A percentile compares a stretch with the other conserved stretches of the same genome.
These are phyloP conservation scores for Rhizopus microsporus DNA, from an alignment of 371 early-diverging fungal genomes.

Conservation along the genomic window DNA sequence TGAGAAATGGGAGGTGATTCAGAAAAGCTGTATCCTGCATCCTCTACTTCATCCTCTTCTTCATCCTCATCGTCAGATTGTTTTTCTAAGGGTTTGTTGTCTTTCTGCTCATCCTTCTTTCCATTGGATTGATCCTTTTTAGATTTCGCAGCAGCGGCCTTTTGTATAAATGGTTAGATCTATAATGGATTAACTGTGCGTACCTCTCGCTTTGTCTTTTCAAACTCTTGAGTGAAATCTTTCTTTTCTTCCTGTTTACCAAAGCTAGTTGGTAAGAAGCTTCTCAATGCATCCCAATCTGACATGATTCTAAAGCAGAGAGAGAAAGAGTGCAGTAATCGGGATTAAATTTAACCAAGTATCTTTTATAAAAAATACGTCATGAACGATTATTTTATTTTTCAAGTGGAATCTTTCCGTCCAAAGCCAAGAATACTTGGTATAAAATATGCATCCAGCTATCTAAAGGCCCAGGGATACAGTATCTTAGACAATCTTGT, in stretches of 20 bases:
- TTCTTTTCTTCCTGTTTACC: slow-evolving; percentile 53
- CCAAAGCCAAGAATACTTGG: slow-evolving; percentile 43
- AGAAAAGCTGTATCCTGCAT: slow-evolving; percentile 19
- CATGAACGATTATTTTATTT: neutral
- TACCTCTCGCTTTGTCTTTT: slow-evolving; percentile 51
- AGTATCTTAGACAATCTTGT: slow-evolving; percentile 63
- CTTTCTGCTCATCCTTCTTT: neutral
- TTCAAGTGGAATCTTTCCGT: slow-evolving; percentile 5
- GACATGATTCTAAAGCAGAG: neutral
- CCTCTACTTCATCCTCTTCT: slow-evolving; percentile 29
- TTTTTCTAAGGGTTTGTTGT: slow-evolving; percentile 4
- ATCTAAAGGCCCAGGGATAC: slow-evolving; percentile 65
- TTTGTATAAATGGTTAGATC: neutral
- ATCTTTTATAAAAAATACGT: too few relatives aligned
- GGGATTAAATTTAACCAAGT: too few relatives aligned
- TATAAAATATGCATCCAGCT: slow-evolving; percentile 57
- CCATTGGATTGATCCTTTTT: slow-evolving; percentile 4
- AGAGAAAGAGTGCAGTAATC: too few relatives aligned
- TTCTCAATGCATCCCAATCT: slow-evolving; percentile 52
- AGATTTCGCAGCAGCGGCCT: neutral
- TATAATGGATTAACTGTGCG: slow-evolving; percentile 23
- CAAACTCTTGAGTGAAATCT: slow-evolving; percentile 32
- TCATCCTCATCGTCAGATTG: slow-evolving; percentile 12
- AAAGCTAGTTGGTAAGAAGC: slow-evolving; percentile 63
- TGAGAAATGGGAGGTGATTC: slow-evolving; percentile 68